These are phyloP conservation scores for Phyllostachys edulis DNA, from an alignment of 176 grass and related monocot genomes.

Conservation along the genomic window DNA sequence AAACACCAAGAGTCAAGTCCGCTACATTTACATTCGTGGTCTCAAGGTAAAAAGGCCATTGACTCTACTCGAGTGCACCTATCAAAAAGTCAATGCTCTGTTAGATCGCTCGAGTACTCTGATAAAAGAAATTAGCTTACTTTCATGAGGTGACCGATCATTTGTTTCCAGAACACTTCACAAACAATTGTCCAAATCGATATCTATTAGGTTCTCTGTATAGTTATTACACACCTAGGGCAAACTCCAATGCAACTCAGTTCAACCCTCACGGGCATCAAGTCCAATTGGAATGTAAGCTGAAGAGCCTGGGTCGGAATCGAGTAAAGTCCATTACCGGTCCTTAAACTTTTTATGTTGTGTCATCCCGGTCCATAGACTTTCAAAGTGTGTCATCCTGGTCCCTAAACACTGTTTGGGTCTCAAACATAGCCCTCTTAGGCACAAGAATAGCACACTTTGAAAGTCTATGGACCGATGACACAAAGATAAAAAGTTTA, in stretches of 20 bases:
- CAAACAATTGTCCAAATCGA: not conserved
- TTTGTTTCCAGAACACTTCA: not conserved
- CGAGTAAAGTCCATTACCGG: no score
- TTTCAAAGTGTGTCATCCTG: no score
- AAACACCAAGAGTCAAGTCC: not conserved
- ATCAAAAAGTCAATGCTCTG: not conserved
- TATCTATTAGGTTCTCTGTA: not conserved
- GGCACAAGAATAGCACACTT: no score
- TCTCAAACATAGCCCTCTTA: no score
- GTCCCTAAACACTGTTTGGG: no score
- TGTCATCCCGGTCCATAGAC: no score
- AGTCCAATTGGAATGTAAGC: not conserved
- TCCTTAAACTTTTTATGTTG: no score
- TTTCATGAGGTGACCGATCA: not conserved
- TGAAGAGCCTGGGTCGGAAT: not conserved
- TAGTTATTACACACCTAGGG: not conserved
- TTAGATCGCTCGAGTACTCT: not conserved
- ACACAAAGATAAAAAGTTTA: no score
- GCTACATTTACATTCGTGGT: not conserved
- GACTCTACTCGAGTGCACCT: not conserved
- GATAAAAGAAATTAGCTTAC: not conserved
- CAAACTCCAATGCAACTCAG: not conserved
- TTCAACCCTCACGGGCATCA: not conserved
- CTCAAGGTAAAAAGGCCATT: not conserved
- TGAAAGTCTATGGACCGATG: no score